A percentile compares a stretch with the other conserved stretches of the same genome.
Conservation (phyloP, 192 early-diverging fungal genomes). For the Gamsiella multidivaricata region DNA sequence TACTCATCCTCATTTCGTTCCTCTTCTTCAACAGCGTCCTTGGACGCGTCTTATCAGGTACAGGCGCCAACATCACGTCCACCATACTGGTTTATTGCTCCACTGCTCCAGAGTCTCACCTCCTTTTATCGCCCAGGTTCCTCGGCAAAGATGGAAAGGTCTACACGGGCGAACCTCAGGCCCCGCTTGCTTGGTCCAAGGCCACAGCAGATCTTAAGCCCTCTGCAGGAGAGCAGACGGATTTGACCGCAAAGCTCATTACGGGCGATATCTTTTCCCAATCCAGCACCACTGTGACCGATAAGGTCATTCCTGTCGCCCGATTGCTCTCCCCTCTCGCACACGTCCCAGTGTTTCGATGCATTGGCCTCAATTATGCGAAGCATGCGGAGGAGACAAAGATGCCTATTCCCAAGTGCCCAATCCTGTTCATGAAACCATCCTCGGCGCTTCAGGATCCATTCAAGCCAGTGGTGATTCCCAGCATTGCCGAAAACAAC, state of each 20-base stretch:
- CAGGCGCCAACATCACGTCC: no score
- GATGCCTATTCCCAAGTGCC: conserved; percentile 56
- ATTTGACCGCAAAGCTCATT: conserved; percentile 58
- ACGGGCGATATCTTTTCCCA: conserved; percentile 57
- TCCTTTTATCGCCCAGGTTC: conserved; percentile 52
- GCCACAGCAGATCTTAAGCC: background rate
- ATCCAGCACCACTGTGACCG: conserved; percentile 37
- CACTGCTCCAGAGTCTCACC: background rate
- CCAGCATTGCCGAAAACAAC: conserved; percentile 58
- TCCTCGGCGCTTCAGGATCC: conserved; percentile 56
- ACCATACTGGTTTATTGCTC: no score
- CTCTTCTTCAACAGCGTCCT: conserved; percentile 12
- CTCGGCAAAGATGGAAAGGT: conserved; percentile 58
- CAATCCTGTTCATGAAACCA: conserved; percentile 71
- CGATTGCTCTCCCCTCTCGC: conserved; percentile 56
- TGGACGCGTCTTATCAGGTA: conserved; percentile 57
- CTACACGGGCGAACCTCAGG: conserved; percentile 59
- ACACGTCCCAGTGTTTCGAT: conserved; percentile 56
- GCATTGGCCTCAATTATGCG: conserved; percentile 72
- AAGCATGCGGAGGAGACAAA: conserved; percentile 68
- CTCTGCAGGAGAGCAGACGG: background rate
- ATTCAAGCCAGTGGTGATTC: conserved; percentile 58
- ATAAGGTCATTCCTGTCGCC: conserved; percentile 54
- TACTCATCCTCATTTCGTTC: background rate
- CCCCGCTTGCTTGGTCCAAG: conserved; percentile 26